phyloP scores from a whole-genome alignment of 2,329 filamentous ascomycete species.

The Fusarium begoniae region DNA sequence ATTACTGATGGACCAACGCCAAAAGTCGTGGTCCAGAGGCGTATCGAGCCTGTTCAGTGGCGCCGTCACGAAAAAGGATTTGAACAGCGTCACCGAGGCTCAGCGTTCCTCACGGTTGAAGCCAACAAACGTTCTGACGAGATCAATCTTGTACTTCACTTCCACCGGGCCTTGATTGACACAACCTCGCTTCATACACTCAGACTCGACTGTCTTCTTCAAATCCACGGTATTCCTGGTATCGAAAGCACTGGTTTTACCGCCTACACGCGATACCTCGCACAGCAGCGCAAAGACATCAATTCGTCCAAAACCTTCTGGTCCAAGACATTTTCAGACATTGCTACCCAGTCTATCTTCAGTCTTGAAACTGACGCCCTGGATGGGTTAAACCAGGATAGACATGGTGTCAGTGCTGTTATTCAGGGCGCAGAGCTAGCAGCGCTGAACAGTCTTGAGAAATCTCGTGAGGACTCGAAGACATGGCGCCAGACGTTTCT shows the following conservation, averaged over 20 bases:
- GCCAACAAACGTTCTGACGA: neutral
- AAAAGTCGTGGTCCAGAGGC: neutral
- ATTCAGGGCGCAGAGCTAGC: neutral
- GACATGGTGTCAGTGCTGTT: neutral
- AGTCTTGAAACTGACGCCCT: neutral
- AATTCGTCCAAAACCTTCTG: neutral
- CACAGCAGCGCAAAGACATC: neutral
- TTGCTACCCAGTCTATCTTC: conserved; percentile 1
- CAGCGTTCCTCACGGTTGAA: conserved; percentile 1
- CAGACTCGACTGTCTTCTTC: neutral
- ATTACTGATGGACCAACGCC: neutral
- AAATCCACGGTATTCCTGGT: neutral
- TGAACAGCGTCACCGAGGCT: neutral
- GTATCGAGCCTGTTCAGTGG: neutral
- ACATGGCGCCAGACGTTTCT: conserved; percentile 5
- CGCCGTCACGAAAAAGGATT: neutral
- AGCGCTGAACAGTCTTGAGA: neutral
- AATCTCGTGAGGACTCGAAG: neutral
- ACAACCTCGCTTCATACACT: neutral
- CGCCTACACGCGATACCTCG: neutral
- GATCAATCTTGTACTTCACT: conserved; percentile 1
- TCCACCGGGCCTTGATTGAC: neutral
- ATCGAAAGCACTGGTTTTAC: conserved; percentile 5
- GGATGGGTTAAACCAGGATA: neutral
- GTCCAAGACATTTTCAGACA: neutral